Percentiles rank a stretch among this genome's conserved stretches.
Conservation (phyloP, 257 asterid species). For the Dorcoceras hygrometricum region DNA sequence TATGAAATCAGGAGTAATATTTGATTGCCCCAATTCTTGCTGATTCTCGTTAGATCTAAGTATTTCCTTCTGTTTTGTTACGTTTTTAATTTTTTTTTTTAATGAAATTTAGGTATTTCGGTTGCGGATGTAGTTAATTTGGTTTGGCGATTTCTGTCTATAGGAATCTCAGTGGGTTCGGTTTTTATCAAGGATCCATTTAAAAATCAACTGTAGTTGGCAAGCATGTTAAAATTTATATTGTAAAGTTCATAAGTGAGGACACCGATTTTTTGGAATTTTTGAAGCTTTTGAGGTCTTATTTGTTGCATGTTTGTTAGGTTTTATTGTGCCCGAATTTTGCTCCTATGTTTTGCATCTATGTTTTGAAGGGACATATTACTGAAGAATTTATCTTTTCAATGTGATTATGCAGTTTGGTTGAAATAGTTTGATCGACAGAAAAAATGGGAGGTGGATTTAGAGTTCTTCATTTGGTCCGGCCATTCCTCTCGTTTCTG, state of each 20-base stretch:
- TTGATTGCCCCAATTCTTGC: no score
- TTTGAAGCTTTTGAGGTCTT: neutral
- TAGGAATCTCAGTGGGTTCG: no score
- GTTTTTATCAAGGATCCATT: neutral
- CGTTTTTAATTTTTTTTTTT: no score
- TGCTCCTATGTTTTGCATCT: neutral
- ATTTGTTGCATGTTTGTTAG: neutral
- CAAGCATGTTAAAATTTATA: neutral
- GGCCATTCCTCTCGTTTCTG: slow-evolving; percentile 14
- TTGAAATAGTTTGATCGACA: neutral
- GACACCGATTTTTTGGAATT: neutral
- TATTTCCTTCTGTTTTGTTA: no score
- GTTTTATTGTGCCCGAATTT: neutral
- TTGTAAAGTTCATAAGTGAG: neutral
- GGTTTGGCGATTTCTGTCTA: no score
- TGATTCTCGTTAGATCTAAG: no score
- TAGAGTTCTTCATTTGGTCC: slow-evolving; percentile 12
- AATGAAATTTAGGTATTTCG: no score
- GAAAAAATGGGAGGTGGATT: slow-evolving; percentile 15
- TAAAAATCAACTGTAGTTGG: neutral
- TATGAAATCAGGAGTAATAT: no score
- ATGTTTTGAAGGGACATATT: neutral
- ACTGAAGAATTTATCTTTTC: neutral
- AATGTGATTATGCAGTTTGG: neutral
- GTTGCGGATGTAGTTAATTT: no score